A percentile compares a stretch with the other conserved stretches of the same genome.
phyloP scores from a whole-genome alignment of 371 early-diverging fungal genomes.

The Rhizopus microsporus region DNA sequence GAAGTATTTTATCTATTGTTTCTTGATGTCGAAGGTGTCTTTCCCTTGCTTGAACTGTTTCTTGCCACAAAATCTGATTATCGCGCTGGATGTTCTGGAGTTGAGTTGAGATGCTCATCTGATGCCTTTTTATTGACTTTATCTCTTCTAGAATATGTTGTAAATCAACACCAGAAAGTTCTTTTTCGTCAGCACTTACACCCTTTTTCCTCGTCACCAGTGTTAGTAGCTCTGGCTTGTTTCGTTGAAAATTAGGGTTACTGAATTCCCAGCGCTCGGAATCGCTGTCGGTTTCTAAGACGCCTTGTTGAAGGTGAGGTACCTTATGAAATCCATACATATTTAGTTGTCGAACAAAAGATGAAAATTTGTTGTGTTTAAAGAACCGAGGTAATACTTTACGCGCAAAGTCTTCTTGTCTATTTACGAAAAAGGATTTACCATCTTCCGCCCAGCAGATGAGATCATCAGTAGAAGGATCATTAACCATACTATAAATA shows the following conservation, averaged over 20 bases:
- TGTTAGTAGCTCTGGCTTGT: constrained; percentile 56
- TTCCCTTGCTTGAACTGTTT: constrained; percentile 73
- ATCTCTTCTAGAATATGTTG: constrained; percentile 79
- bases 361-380: constrained; percentile 92
- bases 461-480: constrained; percentile 65
- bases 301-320: constrained; percentile 79
- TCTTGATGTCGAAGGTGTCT: constrained; percentile 85
- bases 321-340: constrained; percentile 90
- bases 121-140: constrained; percentile 85
- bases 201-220: constrained; percentile 57
- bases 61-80: constrained; percentile 87
- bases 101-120: constrained; percentile 82
- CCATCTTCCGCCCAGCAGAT: constrained; percentile 81
- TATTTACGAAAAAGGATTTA: constrained; percentile 68
- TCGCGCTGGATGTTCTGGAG: constrained; percentile 85
- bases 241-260: constrained; percentile 56
- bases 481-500: constrained; percentile 68
- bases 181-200: constrained; percentile 46
- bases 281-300: constrained; percentile 64
- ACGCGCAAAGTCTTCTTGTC: constrained; percentile 81
- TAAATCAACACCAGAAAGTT: constrained; percentile 49
- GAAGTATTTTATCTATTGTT: constrained; percentile 88
- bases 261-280: constrained; percentile 62
- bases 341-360: constrained; percentile 95
- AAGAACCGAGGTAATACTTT: constrained; percentile 85